A percentile compares a stretch with the other conserved stretches of the same genome.
These are phyloP conservation scores for Physaria fendleri DNA, from an alignment of 345 rosid species.

Conservation along the genomic window DNA sequence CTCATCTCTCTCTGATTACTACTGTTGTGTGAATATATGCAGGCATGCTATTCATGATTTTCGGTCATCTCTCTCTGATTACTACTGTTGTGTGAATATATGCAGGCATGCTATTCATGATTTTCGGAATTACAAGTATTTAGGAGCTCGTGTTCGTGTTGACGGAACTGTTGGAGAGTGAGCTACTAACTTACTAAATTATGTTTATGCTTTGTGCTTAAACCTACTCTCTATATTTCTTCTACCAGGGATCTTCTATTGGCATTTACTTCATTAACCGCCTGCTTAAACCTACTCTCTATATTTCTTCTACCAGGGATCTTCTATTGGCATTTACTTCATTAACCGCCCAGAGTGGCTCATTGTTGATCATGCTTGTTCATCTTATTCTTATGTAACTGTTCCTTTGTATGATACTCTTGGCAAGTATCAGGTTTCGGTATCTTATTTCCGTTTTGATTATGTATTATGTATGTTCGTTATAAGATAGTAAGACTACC, in stretches of 20 bases:
- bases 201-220: neutral
- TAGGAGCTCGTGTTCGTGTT: constrained; percentile 75
- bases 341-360: constrained; percentile 96
- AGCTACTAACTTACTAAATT: constrained; percentile 27
- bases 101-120: constrained; percentile 65
- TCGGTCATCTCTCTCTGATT: constrained; percentile 10
- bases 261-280: constrained; percentile 92
- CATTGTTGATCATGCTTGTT: constrained; percentile 91
- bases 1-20: constrained; percentile 7
- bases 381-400: constrained; percentile 75
- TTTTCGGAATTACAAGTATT: constrained; percentile 73
- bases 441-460: neutral
- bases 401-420: constrained; percentile 98
- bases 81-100: neutral
- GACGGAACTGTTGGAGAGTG: constrained; percentile 98
- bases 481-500: neutral
- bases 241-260: constrained; percentile 63
- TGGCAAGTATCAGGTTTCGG: constrained; percentile 41
- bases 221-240: neutral
- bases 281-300: no score
- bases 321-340: constrained; percentile 80
- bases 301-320: constrained; percentile 44
- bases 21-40: neutral
- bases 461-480: neutral
- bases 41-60: constrained; percentile 65